Base-by-base conservation (phyloP, 108 stramenopile genomes). In the Nitzschia putrida region DNA sequence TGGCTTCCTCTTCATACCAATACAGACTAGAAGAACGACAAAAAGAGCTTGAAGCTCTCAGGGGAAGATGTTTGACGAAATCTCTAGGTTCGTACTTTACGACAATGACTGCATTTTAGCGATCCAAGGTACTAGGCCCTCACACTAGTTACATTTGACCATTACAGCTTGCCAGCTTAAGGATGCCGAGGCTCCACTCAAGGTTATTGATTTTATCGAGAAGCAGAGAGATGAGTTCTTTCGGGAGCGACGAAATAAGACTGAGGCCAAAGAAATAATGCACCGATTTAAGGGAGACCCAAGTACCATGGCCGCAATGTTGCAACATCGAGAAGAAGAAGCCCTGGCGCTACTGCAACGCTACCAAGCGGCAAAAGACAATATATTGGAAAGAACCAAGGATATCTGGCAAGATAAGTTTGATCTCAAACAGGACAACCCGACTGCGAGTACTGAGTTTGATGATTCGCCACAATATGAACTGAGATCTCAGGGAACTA, bases 41-140 rank as follows among this genome's bases (percentile, higher is more conserved):
- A 39, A 63, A 63, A 23, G 61, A 63, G 61, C 44, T 63, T 3
- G 61, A 44, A 45, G 37, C 44, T 0, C 61, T 63, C 1, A 37
- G 61, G 13, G 44, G 44, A 39, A 63, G 44, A 47, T 45, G 61
- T 47, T 43, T 63, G 43, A 22, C 61, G 7, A 63, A 45, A 13
- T 40, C 61, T 45, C 44, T 13, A 13, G 61, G 61, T 63, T 21
- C n/a, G 61, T 63, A 13, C 3, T 21, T 49, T 49, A 11, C 4
- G 29, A 34, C 29, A 4, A 34, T 34, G 29, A 3, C 29, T 34
- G 29, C 29, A 34, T 34, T 34, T 34, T 34, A 34, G 29, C 29
- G 29, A 34, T 34, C 29, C 29, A 4, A 3, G n/a, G 29, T 4
- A 34, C 4, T 34, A 4, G 29, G 4, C 4, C 4, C 29, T 34